Base-by-base conservation (phyloP, 441 rosid genomes). In the Flueggea neowawraea region DNA sequence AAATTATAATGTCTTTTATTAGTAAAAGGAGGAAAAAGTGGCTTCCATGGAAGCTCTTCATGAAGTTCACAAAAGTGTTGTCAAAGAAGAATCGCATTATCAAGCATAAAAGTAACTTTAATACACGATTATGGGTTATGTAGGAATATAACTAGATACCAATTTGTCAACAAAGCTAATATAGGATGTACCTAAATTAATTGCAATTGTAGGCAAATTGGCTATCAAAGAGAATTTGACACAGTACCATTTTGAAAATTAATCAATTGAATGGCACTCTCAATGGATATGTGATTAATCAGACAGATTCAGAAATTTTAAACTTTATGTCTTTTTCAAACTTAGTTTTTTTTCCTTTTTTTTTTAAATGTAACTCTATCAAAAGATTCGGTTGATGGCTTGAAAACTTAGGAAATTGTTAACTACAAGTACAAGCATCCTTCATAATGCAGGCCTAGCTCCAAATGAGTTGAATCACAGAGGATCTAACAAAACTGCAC, bases 361-460 rank as follows among this genome's bases (percentile, higher is more conserved):
- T 43, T 43, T 43, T 6, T 6, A 1, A 31, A 55, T 49, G 54
- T 49, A 63, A 58, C 64, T 60, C 66, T 68, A 72, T 69, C 75
- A 75, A 72, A 82, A 80, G 91, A 87, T 85, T 85, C 85, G 79
- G 66, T 61, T 72, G 83, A 65, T 79, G 71, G 63, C 93, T 90
- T 90, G 79, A 69, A 73, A 75, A 72, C 69, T 68, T 70, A 77
- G 89, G 89, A 84, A 83, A 81, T 82, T 81, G 91, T 78, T 86
- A 72, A 76, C 86, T 83, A 77, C 86, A 86, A 90, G 97, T 77
- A 80, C 66, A 81, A 74, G 82, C 90, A 83, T 85, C 80, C 68
- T 72, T 22, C 28, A 11, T 1, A 43, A 43, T 43, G 3, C 12
- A 43, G 45, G 45, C 45, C 45, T 43, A 43, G 28, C 28, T 22